These are phyloP conservation scores for Paraconiothyrium brasiliense DNA, from an alignment of 2,329 filamentous ascomycete genomes.

Conservation along the genomic window DNA sequence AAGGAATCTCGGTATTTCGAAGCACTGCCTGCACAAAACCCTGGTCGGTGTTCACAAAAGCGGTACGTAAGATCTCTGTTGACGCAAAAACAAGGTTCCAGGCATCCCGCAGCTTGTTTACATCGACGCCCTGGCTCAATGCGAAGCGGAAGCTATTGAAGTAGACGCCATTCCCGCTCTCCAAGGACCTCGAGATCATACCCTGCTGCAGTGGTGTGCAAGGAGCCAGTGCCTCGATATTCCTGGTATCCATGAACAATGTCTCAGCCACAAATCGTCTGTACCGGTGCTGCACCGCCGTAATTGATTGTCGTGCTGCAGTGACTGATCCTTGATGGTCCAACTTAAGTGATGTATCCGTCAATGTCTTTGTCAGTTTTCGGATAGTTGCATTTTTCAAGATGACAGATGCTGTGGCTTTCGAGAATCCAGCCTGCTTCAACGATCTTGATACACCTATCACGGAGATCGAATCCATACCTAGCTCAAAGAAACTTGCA, in stretches of 20 bases:
- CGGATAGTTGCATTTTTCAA: constrained; percentile 65
- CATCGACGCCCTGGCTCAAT: constrained; percentile 59
- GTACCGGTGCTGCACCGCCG: constrained; percentile 71
- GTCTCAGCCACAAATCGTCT: constrained; percentile 61
- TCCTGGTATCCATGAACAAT: constrained; percentile 60
- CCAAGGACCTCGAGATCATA: constrained; percentile 77
- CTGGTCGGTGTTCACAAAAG: constrained; percentile 76
- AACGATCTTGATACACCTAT: constrained; percentile 74
- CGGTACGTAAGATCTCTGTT: constrained; percentile 74
- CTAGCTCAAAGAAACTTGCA: constrained; percentile 83
- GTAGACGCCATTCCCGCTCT: constrained; percentile 69
- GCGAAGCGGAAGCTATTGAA: constrained; percentile 78
- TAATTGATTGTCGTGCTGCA: constrained; percentile 68
- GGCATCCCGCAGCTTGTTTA: constrained; percentile 61
- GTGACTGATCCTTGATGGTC: constrained; percentile 46
- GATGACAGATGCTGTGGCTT: constrained; percentile 71
- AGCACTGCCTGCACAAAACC: constrained; percentile 79
- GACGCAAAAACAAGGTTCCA: constrained; percentile 65
- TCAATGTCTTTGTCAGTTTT: constrained; percentile 50
- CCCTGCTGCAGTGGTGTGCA: constrained; percentile 89
- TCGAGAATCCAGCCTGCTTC: constrained; percentile 68
- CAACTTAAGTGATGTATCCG: constrained; percentile 11
- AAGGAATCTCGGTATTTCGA: constrained; percentile 46
- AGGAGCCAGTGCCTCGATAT: constrained; percentile 78
- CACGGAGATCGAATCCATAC: constrained; percentile 87